Base-by-base conservation (phyloP, 495 filamentous ascomycete species). In the Annulohypoxylon bovei region DNA sequence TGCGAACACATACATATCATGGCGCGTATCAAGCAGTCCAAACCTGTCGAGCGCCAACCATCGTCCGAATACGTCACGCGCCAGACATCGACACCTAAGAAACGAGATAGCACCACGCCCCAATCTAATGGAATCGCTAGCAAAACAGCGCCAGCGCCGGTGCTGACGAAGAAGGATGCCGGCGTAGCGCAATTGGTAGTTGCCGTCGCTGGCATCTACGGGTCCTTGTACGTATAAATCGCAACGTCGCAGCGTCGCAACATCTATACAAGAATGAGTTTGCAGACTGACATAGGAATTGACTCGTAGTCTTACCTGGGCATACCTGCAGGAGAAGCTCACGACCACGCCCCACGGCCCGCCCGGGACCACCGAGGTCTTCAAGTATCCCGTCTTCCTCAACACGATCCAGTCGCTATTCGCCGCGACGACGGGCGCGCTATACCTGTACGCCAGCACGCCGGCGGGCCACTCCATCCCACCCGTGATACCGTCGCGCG, bases 381-480 rank as follows among this genome's bases (percentile, higher is more conserved):
- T 97, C 86, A 93, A 91, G 56, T 97, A 92, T 81, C 90, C 96
- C 62, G 88, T 99, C 64, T 94, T 98, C 78, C 87, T 99, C 60
- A 97, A 98, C 80, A 97, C 96, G 6, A 89, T 98, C 72, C 95
- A 99, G 81, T 97, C 95, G 52, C 84, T 90, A 68, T 95, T 97
- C 79, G 96, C 95, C 16, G 91, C 90, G 7, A 78, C 91, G 16
- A 90, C 88, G 2, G 96, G 95, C 65, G 90, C 90, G 75, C 57
- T 90, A 57, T 99, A 98, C 84, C 92, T 96, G 53, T 82, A 84
- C 68, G 79, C 87, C 71, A 90, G 89, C 23, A 90, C 90, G 1
- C 88, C 90, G 1, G 62, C 68, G 0, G 78, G 80, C 20, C 56
- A 72, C 2, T 79, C 81, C 20, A 75, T 85, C 16, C 81, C 91